phyloP scores from a whole-genome alignment of 495 filamentous ascomycete species.

The Aspergillus affinis region DNA sequence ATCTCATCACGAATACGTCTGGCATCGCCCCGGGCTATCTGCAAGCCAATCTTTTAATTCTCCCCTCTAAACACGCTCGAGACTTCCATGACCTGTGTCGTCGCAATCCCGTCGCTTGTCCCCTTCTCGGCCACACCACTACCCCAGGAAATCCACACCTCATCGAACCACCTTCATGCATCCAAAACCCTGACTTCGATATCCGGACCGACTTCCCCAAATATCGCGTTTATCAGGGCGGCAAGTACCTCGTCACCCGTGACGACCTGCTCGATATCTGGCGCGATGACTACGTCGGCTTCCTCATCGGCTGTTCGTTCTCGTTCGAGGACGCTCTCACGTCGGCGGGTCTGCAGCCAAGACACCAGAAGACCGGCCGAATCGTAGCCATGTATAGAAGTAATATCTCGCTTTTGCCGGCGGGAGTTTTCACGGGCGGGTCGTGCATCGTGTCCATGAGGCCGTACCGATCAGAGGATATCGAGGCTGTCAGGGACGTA shows the following conservation, averaged over 20 bases:
- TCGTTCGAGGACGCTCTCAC: constrained; percentile 53
- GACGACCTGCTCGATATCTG: constrained; percentile 45
- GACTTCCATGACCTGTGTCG: constrained; percentile 54
- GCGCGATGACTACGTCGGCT: constrained; percentile 52
- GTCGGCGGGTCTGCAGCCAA: constrained; percentile 42
- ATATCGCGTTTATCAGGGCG: constrained; percentile 52
- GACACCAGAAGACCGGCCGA: constrained; percentile 36
- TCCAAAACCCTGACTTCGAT: constrained; percentile 39
- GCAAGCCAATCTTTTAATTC: constrained; percentile 58
- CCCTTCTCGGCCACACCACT: constrained; percentile 43
- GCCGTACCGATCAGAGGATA: constrained; percentile 43
- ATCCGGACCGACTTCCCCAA: constrained; percentile 52
- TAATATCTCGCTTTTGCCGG: constrained; percentile 44
- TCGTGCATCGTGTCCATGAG: constrained; percentile 57
- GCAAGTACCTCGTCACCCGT: constrained; percentile 22
- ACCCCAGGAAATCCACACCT: constrained; percentile 19
- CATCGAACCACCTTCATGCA: constrained; percentile 23
- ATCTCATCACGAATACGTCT: constrained; percentile 43
- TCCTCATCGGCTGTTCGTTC: constrained; percentile 59
- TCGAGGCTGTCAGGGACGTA: constrained; percentile 48
- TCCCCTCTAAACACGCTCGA: constrained; percentile 48
- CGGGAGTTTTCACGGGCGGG: constrained; percentile 51
- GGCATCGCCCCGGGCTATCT: constrained; percentile 52
- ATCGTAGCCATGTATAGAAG: constrained; percentile 58
- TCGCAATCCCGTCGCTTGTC: constrained; percentile 59